Percentiles rank a stretch among this genome's conserved stretches.
Conservation (phyloP, 352 stramenopile genomes). For the Phytophthora sansomeana region DNA sequence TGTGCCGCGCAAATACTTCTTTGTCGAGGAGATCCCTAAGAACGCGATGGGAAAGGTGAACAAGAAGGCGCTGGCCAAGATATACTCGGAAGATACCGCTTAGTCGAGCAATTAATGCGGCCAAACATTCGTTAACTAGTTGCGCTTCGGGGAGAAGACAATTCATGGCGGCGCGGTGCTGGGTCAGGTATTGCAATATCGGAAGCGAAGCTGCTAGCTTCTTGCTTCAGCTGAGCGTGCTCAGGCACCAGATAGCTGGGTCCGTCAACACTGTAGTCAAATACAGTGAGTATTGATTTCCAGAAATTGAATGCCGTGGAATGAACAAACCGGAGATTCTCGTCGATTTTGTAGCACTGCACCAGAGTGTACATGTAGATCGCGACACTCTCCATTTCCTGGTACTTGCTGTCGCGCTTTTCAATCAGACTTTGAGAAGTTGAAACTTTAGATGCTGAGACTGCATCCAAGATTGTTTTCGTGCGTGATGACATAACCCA, state of each 20-base stretch:
- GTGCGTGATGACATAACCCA: slow-evolving; percentile 53
- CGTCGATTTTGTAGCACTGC: slow-evolving; percentile 62
- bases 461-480: slow-evolving; percentile 39
- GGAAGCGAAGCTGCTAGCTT: slow-evolving; percentile 11
- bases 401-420: slow-evolving; percentile 25
- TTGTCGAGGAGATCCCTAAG: slow-evolving; percentile 89
- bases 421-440: slow-evolving; percentile 7
- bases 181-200: slow-evolving; percentile 7
- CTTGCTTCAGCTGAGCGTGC: not conserved
- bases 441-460: slow-evolving; percentile 19
- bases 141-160: slow-evolving; percentile 38
- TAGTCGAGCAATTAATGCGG: slow-evolving; percentile 14
- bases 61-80: slow-evolving; percentile 87
- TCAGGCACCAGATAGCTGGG: slow-evolving; percentile 3
- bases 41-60: slow-evolving; percentile 96
- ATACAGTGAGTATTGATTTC: slow-evolving; percentile 20
- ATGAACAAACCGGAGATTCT: slow-evolving; percentile 36
- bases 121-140: slow-evolving; percentile 11
- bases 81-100: slow-evolving; percentile 35
- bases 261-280: slow-evolving; percentile 11
- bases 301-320: slow-evolving; percentile 1
- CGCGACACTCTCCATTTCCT: slow-evolving; percentile 47
- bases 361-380: slow-evolving; percentile 60
- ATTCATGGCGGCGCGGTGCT: slow-evolving; percentile 30
- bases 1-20: slow-evolving; percentile 73